phyloP scores from a whole-genome alignment of 2,329 filamentous ascomycete genomes.

The Emergomyces orientalis region DNA sequence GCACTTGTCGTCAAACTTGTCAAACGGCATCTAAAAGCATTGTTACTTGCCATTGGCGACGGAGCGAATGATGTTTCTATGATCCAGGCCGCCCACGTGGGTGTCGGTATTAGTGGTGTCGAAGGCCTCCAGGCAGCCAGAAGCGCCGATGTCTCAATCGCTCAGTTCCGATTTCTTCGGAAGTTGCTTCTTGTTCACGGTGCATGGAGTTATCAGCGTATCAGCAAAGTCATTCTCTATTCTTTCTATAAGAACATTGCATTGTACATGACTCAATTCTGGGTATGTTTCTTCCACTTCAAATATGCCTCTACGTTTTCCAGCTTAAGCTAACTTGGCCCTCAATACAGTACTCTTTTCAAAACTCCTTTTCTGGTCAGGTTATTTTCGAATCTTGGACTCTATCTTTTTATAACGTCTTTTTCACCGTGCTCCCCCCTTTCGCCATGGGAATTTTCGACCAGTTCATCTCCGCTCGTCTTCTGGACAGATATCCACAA shows the following conservation, averaged over 20 bases:
- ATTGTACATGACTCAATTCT: constrained; percentile 98
- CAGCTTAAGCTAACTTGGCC: constrained; percentile 18
- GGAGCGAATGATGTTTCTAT: constrained; percentile 99
- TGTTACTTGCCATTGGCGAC: constrained; percentile 91
- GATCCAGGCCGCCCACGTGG: constrained; percentile 98
- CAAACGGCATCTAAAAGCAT: constrained; percentile 84
- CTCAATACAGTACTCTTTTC: constrained; percentile 85
- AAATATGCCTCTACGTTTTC: not conserved
- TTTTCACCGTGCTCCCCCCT: constrained; percentile 90
- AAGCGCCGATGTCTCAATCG: constrained; percentile 91
- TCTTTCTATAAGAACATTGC: constrained; percentile 99
- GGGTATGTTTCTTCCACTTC: constrained; percentile 53
- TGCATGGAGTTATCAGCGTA: constrained; percentile 93
- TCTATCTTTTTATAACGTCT: constrained; percentile 97
- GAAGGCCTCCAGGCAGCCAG: constrained; percentile 95
- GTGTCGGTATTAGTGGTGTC: constrained; percentile 91
- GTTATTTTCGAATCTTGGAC: constrained; percentile 99
- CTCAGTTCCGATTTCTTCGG: constrained; percentile 86
- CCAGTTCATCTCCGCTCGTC: constrained; percentile 88
- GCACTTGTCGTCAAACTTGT: constrained; percentile 96
- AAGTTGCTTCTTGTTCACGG: constrained; percentile 93
- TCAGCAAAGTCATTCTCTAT: constrained; percentile 94
- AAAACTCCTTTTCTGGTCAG: constrained; percentile 95
- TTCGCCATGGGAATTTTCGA: constrained; percentile 94
- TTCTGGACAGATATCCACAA: constrained; percentile 92